Conservation (phyloP, 257 asterid species). For the Solanum sparsipilum region DNA sequence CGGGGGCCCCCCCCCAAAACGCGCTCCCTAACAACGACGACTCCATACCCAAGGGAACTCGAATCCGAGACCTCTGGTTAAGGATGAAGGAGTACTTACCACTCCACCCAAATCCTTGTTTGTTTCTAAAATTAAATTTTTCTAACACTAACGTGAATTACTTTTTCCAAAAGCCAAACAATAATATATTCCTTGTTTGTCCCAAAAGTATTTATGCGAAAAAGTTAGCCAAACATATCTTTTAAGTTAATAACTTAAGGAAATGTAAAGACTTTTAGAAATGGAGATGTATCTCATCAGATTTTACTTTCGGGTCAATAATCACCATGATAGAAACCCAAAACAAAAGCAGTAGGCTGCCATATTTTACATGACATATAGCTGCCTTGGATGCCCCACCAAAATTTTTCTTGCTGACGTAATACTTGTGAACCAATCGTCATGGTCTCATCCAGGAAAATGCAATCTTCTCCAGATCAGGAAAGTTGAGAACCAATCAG, state of each 20-base stretch:
- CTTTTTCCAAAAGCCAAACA: not conserved
- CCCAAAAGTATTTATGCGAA: not conserved
- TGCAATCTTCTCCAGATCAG: not conserved
- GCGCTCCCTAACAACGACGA: not conserved
- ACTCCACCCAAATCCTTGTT: not conserved
- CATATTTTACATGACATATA: not conserved
- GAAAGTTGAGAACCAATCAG: not conserved
- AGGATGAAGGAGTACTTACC: not conserved
- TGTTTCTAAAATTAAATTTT: not conserved
- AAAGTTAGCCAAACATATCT: not conserved
- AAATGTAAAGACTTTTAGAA: not conserved
- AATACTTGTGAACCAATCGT: not conserved
- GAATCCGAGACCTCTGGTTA: not conserved
- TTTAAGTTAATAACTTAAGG: not conserved
- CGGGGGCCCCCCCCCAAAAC: too few species aligned
- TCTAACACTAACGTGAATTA: not conserved
- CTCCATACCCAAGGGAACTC: not conserved
- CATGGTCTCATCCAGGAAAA: not conserved
- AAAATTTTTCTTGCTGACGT: not conserved
- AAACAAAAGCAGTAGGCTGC: not conserved
- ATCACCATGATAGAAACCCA: not conserved
- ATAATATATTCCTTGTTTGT: not conserved
- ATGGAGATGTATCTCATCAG: not conserved
- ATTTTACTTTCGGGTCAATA: not conserved
- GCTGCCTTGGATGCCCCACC: not conserved